Percentiles rank a stretch among this genome's conserved stretches.
Conservation (phyloP, 2,329 filamentous ascomycete genomes). For the Aspergillus novofumigatus region DNA sequence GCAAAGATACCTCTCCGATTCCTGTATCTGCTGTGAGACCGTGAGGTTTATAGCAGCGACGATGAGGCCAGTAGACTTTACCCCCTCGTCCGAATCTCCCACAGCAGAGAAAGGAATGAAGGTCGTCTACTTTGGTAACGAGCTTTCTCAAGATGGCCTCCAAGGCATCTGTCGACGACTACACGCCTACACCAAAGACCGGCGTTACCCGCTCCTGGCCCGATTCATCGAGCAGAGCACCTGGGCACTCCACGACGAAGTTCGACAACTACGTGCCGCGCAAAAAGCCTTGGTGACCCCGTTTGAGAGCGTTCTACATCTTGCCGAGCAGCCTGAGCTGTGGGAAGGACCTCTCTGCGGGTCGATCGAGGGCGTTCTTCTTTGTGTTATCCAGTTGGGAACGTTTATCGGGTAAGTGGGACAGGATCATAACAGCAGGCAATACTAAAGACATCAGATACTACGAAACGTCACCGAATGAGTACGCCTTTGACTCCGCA, state of each 20-base stretch:
- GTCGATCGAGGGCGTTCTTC: slow-evolving; percentile 45
- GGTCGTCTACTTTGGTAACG: slow-evolving; percentile 47
- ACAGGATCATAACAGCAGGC: too few relatives aligned
- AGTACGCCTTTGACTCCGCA: slow-evolving; percentile 1
- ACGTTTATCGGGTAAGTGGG: slow-evolving; percentile 42
- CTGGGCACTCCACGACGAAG: slow-evolving; percentile 38
- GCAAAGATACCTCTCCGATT: too few relatives aligned
- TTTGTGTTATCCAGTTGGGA: slow-evolving; percentile 39
- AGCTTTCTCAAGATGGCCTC: slow-evolving; percentile 46
- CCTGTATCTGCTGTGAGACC: too few relatives aligned
- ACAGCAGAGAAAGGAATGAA: slow-evolving; percentile 4
- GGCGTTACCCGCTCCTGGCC: slow-evolving; percentile 32
- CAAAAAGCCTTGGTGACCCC: slow-evolving; percentile 17
- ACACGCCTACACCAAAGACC: slow-evolving; percentile 10
- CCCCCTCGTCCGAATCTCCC: too few relatives aligned
- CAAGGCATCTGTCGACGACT: slow-evolving; percentile 38
- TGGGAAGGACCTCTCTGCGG: slow-evolving; percentile 42
- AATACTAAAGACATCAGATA: slow-evolving; percentile 1
- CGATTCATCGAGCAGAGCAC: slow-evolving; percentile 43
- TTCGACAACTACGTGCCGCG: slow-evolving; percentile 17
- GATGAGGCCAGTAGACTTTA: too few relatives aligned
- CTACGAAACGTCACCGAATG: slow-evolving; percentile 1
- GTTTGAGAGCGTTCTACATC: slow-evolving; percentile 17
- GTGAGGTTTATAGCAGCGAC: too few relatives aligned
- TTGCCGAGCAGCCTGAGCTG: slow-evolving; percentile 22